Evolutionary conservation across 2,329 filamentous ascomycete genomes (phyloP).

Genomic region (Aureobasidium sp.): DNA sequence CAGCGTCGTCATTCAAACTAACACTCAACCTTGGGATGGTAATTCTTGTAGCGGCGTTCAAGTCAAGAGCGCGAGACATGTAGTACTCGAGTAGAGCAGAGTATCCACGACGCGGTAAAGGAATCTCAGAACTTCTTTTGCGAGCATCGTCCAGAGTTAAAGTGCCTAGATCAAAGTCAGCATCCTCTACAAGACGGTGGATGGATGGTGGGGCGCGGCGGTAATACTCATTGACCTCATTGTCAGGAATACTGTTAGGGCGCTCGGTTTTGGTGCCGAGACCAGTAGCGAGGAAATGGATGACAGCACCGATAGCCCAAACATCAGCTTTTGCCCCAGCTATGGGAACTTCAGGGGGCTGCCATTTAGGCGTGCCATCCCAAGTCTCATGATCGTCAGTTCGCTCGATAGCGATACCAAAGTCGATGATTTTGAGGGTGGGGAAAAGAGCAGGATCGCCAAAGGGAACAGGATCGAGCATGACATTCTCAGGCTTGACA

Average conservation of each 20-base stretch:
- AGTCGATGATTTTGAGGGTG: conserved; percentile 5
- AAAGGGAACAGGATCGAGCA: conserved; percentile 66
- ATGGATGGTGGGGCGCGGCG: not conserved
- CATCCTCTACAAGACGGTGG: not conserved
- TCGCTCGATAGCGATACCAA: not conserved
- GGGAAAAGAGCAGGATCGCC: not conserved
- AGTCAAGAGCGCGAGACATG: not conserved
- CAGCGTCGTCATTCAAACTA: not conserved
- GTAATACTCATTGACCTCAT: not conserved
- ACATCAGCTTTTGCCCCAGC: conserved; percentile 9
- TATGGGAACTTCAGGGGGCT: not conserved
- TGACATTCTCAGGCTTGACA: conserved; percentile 89
- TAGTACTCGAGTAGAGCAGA: conserved; percentile 12
- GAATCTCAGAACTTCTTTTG: not conserved
- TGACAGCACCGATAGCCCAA: not conserved
- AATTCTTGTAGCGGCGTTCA: not conserved
- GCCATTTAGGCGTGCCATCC: not conserved
- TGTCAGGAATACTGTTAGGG: not conserved
- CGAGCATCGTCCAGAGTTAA: not conserved
- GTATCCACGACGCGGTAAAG: conserved; percentile 2
- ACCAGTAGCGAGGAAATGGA: conserved; percentile 9
- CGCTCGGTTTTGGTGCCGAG: not conserved
- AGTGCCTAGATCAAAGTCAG: not conserved
- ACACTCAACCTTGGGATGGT: not conserved
- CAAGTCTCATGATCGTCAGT: not conserved